A percentile compares a stretch with the other conserved stretches of the same genome.
These are phyloP conservation scores for Ricinus communis DNA, from an alignment of 345 rosid genomes.

Conservation along the genomic window DNA sequence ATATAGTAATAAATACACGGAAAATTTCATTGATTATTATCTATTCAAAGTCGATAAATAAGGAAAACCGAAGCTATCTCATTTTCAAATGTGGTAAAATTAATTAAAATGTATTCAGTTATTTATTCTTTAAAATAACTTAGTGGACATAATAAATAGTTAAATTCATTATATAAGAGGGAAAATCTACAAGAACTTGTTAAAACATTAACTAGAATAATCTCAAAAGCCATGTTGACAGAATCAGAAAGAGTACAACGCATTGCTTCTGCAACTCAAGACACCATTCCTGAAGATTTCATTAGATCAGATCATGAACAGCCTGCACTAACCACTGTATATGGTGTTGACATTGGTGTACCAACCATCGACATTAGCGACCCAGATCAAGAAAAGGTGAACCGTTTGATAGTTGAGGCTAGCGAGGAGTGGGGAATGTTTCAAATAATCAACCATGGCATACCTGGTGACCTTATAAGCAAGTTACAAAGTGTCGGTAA, in stretches of 20 bases:
- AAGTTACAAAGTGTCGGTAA: slow-evolving; percentile 54
- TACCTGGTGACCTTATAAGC: slow-evolving; percentile 43
- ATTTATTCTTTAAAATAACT: no score
- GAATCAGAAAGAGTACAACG: slow-evolving; percentile 16
- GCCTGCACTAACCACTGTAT: slow-evolving; percentile 60
- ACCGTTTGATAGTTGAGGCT: slow-evolving; percentile 32
- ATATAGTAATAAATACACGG: no score
- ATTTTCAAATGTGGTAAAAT: no score
- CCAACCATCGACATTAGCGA: slow-evolving; percentile 47
- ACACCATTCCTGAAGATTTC: slow-evolving; percentile 61
- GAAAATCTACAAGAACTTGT: no score
- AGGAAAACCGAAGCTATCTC: no score
- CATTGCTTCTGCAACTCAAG: slow-evolving; percentile 15
- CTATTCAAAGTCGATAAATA: no score
- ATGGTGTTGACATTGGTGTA: slow-evolving; percentile 45
- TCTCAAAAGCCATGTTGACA: neutral
- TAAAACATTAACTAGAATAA: no score
- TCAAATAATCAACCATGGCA: slow-evolving; percentile 64
- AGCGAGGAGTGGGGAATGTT: slow-evolving; percentile 61
- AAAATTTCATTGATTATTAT: no score
- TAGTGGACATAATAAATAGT: no score
- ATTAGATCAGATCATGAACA: slow-evolving; percentile 65
- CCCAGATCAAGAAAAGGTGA: slow-evolving; percentile 32
- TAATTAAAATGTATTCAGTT: no score
- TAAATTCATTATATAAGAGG: no score